Conservation (phyloP, 345 rosid species). For the Linum tenue region DNA sequence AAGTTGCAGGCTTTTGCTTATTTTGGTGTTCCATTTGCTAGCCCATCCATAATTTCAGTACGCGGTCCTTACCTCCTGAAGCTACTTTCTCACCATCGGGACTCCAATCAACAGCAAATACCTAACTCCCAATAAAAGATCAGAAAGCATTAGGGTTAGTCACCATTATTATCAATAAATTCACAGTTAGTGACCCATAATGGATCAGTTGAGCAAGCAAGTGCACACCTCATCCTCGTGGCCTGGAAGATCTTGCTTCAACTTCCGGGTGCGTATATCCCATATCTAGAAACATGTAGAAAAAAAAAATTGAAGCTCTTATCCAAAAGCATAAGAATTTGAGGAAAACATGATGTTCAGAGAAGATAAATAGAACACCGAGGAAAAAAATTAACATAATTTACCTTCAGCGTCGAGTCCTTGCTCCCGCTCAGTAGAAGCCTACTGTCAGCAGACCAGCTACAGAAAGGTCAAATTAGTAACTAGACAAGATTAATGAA, state of each 20-base stretch:
- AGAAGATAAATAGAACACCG: not conserved
- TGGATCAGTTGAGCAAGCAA: not conserved
- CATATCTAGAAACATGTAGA: conserved; percentile 43
- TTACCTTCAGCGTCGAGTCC: conserved; percentile 90
- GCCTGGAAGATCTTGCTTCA: conserved; percentile 93
- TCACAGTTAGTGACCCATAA: no score
- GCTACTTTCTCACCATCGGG: conserved; percentile 99
- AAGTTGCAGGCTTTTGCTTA: not conserved
- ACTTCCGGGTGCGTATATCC: conserved; percentile 67
- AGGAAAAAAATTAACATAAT: not conserved
- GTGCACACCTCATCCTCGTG: conserved; percentile 80
- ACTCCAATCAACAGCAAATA: conserved; percentile 96
- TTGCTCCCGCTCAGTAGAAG: conserved; percentile 93
- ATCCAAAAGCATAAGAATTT: not conserved
- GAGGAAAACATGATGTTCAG: not conserved
- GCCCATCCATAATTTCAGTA: conserved; percentile 91
- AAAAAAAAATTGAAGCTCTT: not conserved
- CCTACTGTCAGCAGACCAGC: conserved; percentile 99
- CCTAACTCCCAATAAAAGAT: conserved; percentile 27
- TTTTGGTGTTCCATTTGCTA: conserved; percentile 17
- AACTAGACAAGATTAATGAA: not conserved
- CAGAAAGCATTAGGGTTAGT: conserved; percentile 5
- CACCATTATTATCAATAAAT: not conserved
- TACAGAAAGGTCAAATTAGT: conserved; percentile 20
- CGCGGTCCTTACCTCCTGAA: conserved; percentile 87